A percentile compares a stretch with the other conserved stretches of the same genome.
These are phyloP conservation scores for Anisodus acutangulus DNA, from an alignment of 257 asterid species.

Conservation along the genomic window DNA sequence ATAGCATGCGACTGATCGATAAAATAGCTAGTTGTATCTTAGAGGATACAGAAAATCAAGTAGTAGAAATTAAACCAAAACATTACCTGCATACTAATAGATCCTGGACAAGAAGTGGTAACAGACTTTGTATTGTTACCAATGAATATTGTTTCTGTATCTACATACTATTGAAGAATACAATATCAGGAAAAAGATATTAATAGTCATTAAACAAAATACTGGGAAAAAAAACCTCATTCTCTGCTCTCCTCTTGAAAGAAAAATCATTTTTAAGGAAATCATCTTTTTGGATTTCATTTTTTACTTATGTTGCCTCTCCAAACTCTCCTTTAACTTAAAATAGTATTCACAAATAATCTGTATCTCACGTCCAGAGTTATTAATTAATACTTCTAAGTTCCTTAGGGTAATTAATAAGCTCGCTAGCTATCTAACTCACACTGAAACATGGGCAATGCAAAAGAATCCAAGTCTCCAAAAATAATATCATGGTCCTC, in stretches of 20 bases:
- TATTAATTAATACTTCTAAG: background rate
- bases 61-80: background rate
- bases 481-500: constrained; percentile 73
- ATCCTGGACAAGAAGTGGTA: background rate
- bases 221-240: background rate
- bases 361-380: background rate
- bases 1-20: no score
- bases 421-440: constrained; percentile 53
- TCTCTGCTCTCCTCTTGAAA: background rate
- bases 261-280: constrained; percentile 26
- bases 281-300: background rate
- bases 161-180: constrained; percentile 33
- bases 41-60: background rate
- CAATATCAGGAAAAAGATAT: background rate
- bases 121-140: background rate
- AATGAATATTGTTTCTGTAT: constrained; percentile 27
- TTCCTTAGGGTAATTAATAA: background rate
- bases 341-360: constrained; percentile 21
- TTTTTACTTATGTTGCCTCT: background rate
- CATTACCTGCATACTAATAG: background rate
- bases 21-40: background rate
- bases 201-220: background rate
- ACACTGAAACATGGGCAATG: constrained; percentile 63
- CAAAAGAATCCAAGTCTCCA: constrained; percentile 57
- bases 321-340: background rate